These are phyloP conservation scores for Pleodorina starrii DNA, from an alignment of 139 green algal species.

Conservation along the genomic window DNA sequence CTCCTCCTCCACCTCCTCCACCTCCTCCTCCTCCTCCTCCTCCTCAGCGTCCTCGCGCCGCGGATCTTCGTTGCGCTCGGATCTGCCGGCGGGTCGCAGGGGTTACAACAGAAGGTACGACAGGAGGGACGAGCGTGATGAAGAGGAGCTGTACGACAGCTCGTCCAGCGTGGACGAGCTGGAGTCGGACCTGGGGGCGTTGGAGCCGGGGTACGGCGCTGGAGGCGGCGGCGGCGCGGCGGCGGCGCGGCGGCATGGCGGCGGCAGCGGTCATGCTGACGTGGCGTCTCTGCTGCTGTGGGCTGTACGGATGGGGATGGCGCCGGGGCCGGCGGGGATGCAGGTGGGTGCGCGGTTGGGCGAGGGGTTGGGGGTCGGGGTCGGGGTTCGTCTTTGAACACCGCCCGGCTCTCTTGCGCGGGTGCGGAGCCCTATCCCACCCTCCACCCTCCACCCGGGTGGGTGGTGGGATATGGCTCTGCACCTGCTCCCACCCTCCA, in stretches of 20 bases:
- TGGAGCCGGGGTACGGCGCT: neutral
- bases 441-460: no score
- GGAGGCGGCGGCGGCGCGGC: neutral
- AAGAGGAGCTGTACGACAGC: neutral
- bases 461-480: no score
- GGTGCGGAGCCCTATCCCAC: no score
- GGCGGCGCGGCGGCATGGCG: neutral
- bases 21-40: no score
- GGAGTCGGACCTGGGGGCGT: neutral
- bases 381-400: no score
- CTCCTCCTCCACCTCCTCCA: neutral
- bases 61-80: neutral
- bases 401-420: no score
- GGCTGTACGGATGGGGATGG: conserved; percentile 19
- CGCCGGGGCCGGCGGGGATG: neutral
- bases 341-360: no score
- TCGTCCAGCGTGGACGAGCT: conserved; percentile 11
- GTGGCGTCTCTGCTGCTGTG: conserved; percentile 44
- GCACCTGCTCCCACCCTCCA: no score
- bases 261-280: neutral
- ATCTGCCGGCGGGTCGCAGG: neutral
- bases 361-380: no score
- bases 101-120: neutral
- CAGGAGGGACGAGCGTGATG: neutral
- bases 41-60: neutral